Base-by-base conservation (phyloP, 495 filamentous ascomycete species). In the Hypoxylon crocopeplum region DNA sequence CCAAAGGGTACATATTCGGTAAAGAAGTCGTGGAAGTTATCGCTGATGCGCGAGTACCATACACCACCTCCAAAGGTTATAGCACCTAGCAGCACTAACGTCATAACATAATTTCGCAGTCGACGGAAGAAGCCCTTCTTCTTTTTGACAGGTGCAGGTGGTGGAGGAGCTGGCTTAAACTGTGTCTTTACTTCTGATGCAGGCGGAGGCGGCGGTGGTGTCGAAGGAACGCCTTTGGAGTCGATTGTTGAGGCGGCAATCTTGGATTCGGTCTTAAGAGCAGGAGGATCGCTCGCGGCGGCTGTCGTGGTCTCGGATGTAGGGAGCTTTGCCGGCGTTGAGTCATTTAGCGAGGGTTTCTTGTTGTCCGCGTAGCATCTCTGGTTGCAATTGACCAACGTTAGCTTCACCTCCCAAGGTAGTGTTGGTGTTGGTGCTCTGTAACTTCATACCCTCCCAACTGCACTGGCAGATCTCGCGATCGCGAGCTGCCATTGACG, bases 11-110 rank as follows among this genome's bases (percentile, higher is more conserved):
- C 75, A 72, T 94, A 98, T 75, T 97, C 93, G 37, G 95, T 98
- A 78, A 98, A 98, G 77, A 98, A 97, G 69, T 98, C 94, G 71
- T 98, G 95, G 81, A 97, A 97, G 73, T 93, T 96, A 77, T 98
- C 94, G 59, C 87, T 94, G 73, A 92, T 85, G 56, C 96, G 82
- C 17, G 94, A 94, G 68, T 95, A 90, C 77, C 89, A 96, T 41
- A 96, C 85, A 40, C 93, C 91, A 54, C 91, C 92, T 51, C 84
- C 93, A 57, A 96, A 98, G 24, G 86, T 86, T 12, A 95, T 67
- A 5, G 82, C 86, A 32, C 87, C 82, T 7, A 96, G 81, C 25
- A 96, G 69, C 40, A 91, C 75, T 44, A 96, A 66, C 38, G 86
- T 86, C 36, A 90, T 68, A 27, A 97, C 68, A 71, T 90, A 90